These are phyloP conservation scores for Amylostereum chailletii DNA, from an alignment of 1,284 basidiomycete species.

Conservation along the genomic window DNA sequence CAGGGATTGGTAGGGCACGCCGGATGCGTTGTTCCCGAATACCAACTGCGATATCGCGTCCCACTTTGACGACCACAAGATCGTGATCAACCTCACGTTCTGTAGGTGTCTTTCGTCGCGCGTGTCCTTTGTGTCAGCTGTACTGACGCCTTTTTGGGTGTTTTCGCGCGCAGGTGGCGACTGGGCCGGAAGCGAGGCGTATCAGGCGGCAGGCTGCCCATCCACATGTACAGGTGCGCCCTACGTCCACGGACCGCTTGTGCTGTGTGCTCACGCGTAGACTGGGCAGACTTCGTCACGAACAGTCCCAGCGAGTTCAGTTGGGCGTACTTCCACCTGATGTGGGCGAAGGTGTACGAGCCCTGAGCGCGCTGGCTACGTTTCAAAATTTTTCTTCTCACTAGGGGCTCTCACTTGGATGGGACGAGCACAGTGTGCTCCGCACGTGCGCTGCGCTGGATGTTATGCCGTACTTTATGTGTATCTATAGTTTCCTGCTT, in stretches of 20 bases:
- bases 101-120: conserved; percentile 27
- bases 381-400: too few species aligned
- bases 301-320: conserved; percentile 1
- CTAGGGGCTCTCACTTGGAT: too few species aligned
- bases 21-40: conserved; percentile 45
- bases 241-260: not conserved
- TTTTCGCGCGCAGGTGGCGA: conserved; percentile 33
- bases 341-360: not conserved
- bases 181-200: conserved; percentile 41
- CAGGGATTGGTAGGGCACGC: conserved; percentile 33
- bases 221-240: conserved; percentile 37
- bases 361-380: too few species aligned
- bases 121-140: not conserved
- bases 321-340: not conserved
- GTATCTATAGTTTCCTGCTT: too few species aligned
- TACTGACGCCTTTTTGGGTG: not conserved
- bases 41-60: conserved; percentile 38
- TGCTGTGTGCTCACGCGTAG: not conserved
- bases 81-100: conserved; percentile 48
- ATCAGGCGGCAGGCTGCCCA: conserved; percentile 35
- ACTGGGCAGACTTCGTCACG: not conserved
- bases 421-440: too few species aligned
- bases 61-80: conserved; percentile 48
- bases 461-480: too few species aligned
- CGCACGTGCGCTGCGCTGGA: too few species aligned